Base-by-base conservation (phyloP, 805 yeast species). In the Cyberlindnera bimundalis region DNA sequence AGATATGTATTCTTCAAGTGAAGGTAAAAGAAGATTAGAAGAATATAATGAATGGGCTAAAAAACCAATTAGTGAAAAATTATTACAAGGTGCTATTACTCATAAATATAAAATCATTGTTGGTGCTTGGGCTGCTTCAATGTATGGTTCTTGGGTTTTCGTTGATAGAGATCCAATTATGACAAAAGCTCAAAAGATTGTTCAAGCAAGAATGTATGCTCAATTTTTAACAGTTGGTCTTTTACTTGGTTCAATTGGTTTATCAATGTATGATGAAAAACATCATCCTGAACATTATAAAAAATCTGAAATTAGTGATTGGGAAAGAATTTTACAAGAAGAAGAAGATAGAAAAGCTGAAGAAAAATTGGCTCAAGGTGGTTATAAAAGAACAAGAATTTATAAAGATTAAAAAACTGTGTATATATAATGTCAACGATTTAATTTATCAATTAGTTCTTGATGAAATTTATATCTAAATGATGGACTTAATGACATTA, bases 151-250 rank as follows among this genome's bases (percentile, higher is more conserved):
- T 5, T 87, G 91, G 87, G 75, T 65, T 34, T 55, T 67, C 33
- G 87, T 84, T 38, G 80, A 84, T 65, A 76, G 73, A 52, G 96
- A 87, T 60, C 81, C 79, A 48, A 67, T 79, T 59, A 74, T 87
- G 82, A 76, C 86, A 40, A 74, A 71, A 48, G 66, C 93, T 5
- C 95, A 87, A 66, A 87, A 84, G 61, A 77, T 84, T 35, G 93
- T 84, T 25, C 90, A 83, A 59, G 95, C 95, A 24, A 80, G 95
- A 75, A 86, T 86, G 84, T 86, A 86, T 59, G 95, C 95, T 10
- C 95, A 87, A 63, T 85, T 83, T 49, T 64, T 84, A 40, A 84
- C 95, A 2, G 89, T 87, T 39, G 74, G 74, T 10, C 65, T 86
- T 46, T 65, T 86, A 49, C 62, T 86, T 40, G 88, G 80, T 17